A percentile compares a stretch with the other conserved stretches of the same genome.
These are phyloP conservation scores for Marasmius fiardii DNA, from an alignment of 1,284 basidiomycete species.

Conservation along the genomic window DNA sequence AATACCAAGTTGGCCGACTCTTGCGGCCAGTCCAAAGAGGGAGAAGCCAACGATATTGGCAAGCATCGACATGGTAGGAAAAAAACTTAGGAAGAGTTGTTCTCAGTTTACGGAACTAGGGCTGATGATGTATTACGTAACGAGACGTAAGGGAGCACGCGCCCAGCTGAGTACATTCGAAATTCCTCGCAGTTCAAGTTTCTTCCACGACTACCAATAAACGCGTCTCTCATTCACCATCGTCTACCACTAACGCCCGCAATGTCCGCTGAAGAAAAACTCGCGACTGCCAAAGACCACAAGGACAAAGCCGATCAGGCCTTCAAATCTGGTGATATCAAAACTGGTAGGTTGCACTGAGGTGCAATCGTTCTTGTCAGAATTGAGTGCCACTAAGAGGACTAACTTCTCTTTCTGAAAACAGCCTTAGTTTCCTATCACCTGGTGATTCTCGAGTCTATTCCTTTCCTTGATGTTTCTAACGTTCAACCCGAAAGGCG, in stretches of 20 bases:
- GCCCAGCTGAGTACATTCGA: no score
- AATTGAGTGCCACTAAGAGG: background rate
- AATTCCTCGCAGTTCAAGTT: no score
- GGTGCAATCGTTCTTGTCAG: conserved; percentile 2
- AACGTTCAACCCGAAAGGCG: conserved; percentile 35
- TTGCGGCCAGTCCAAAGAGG: conserved; percentile 71
- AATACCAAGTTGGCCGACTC: conserved; percentile 80
- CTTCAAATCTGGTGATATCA: conserved; percentile 64
- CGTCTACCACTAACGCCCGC: conserved; percentile 6
- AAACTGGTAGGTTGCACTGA: conserved; percentile 46
- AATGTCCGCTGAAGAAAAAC: conserved; percentile 40
- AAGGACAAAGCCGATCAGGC: conserved; percentile 74
- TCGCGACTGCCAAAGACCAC: conserved; percentile 59
- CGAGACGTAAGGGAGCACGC: no score
- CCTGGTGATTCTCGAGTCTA: conserved; percentile 38
- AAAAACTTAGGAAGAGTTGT: background rate
- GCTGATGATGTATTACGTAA: no score
- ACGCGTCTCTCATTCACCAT: conserved; percentile 3
- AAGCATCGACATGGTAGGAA: conserved; percentile 61
- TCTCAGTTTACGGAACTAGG: background rate
- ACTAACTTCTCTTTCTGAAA: conserved; percentile 1
- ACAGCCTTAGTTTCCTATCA: conserved; percentile 65
- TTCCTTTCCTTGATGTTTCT: conserved; percentile 2
- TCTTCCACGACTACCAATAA: background rate
- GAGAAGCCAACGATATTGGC: conserved; percentile 77